Conservation (phyloP, 108 stramenopile genomes). For the Nitzschia palea region DNA sequence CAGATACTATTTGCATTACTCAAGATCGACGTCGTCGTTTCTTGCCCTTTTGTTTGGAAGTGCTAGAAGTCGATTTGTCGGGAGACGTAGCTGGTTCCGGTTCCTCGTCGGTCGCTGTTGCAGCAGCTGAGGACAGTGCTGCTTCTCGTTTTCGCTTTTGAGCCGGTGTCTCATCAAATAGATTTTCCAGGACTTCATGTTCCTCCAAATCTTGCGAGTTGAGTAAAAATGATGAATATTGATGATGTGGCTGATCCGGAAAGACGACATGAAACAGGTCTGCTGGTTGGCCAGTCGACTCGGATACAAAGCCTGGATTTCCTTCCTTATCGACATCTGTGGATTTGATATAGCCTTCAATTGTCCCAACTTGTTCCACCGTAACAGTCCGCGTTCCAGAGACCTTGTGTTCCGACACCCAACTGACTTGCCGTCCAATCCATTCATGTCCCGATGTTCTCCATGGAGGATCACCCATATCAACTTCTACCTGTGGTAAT, state of each 20-base stretch:
- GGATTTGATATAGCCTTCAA: conserved; percentile 70
- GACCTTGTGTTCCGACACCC: conserved; percentile 31
- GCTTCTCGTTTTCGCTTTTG: conserved; percentile 15
- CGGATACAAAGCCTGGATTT: conserved; percentile 77
- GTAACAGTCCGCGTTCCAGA: conserved; percentile 39
- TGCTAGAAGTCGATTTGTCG: too few relatives aligned
- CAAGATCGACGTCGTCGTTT: conserved; percentile 5
- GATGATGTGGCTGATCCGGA: conserved; percentile 59
- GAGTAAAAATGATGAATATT: conserved; percentile 37
- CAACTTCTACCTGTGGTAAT: conserved; percentile 9
- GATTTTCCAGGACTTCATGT: conserved; percentile 58
- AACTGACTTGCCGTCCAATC: conserved; percentile 51
- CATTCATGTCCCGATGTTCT: conserved; percentile 59
- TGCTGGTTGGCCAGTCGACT: conserved; percentile 65
- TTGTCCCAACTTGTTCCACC: conserved; percentile 58
- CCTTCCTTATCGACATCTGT: conserved; percentile 79
- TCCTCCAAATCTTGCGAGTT: conserved; percentile 77
- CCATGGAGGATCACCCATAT: conserved; percentile 84
- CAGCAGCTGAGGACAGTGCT: not conserved
- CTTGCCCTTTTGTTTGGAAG: conserved; percentile 8
- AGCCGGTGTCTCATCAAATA: conserved; percentile 36
- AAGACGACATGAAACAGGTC: conserved; percentile 75
- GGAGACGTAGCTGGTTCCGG: too few relatives aligned
- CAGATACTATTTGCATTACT: too few relatives aligned
- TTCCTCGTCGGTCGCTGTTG: not conserved